Evolutionary conservation across 441 rosid genomes (phyloP), one percentile per base, ranked within the genome.

Genomic region (Erodium trifolium): DNA sequence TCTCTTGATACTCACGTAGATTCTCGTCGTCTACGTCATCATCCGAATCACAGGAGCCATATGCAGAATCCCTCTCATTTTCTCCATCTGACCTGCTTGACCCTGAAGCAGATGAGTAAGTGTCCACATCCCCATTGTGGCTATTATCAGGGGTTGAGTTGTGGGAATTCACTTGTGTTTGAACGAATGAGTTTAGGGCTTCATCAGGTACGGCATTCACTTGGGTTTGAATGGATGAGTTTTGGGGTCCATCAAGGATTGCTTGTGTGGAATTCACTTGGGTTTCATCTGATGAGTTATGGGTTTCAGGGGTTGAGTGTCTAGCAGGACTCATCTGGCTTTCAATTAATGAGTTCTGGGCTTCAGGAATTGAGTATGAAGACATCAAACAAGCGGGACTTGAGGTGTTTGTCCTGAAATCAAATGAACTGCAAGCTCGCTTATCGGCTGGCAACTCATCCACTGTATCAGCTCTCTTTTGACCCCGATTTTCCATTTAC

Each of bases 361-460:
- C 69, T 70, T 83, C 88, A 7, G 81, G 73, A 5, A 76, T 78
- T n/a, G 90, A 78, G 70, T 57, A 23, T 0, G 85, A 43, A 9
- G 82, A 86, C 78, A 86, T 83, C 71, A 78, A 63, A 53, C 82
- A 84, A 57, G 88, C 82, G 69, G 84, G 90, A 49, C 82, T 77
- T 8, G 90, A 86, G 13, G 91, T 85, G 73, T 97, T 88, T 9
- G 97, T 92, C 72, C 87, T 84, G 67, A 82, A 87, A 60, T 91
- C 99, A 71, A 84, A 83, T 2, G 96, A 87, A 81, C 85, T 88
- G 71, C 97, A 94, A 70, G 97, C 93, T 73, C 98, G 86, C 77
- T 94, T 92, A 85, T 94, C 97, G 66, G 95, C 94, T 17, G 97
- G 97, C 34, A 92, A 79, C 68, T 88, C 93, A 23, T 87, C 91